A percentile compares a stretch with the other conserved stretches of the same genome.
Evolutionary conservation across 2,329 filamentous ascomycete genomes (phyloP).

Genomic region (Diplodia corticola): DNA sequence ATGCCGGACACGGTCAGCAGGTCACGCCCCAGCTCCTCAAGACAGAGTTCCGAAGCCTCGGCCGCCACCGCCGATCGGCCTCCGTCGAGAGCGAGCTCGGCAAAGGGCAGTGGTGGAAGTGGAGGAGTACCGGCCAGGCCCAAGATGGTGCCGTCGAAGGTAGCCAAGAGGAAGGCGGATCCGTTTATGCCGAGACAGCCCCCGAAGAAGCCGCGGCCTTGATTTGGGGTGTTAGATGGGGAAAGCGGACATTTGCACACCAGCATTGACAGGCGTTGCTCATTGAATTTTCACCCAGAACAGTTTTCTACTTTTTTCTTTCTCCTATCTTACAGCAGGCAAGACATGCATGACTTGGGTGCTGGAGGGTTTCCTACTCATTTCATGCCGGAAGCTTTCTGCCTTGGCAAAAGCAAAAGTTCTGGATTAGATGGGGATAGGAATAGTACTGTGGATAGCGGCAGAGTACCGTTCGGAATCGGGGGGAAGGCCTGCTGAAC

Average conservation of each 20-base stretch:
- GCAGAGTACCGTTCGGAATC: background rate
- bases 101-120: background rate
- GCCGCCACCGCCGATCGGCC: background rate
- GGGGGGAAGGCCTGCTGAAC: background rate
- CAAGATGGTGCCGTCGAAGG: slow-evolving; percentile 20
- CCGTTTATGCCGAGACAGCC: slow-evolving; percentile 24
- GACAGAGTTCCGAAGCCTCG: background rate
- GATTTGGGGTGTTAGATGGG: background rate
- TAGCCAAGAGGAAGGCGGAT: slow-evolving; percentile 24
- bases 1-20: slow-evolving; percentile 6
- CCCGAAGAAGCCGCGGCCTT: slow-evolving; percentile 17
- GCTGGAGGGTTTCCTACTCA: background rate
- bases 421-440: background rate
- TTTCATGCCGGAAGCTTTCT: background rate
- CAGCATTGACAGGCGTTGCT: background rate
- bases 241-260: background rate
- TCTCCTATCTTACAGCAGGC: background rate
- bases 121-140: background rate
- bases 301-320: background rate
- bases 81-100: background rate
- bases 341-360: background rate
- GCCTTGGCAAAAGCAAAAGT: background rate
- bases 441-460: background rate
- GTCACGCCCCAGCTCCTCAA: background rate
- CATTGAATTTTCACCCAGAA: background rate